Base-by-base conservation (phyloP, 768 basidiomycete genomes). In the Auricularia sp. region DNA sequence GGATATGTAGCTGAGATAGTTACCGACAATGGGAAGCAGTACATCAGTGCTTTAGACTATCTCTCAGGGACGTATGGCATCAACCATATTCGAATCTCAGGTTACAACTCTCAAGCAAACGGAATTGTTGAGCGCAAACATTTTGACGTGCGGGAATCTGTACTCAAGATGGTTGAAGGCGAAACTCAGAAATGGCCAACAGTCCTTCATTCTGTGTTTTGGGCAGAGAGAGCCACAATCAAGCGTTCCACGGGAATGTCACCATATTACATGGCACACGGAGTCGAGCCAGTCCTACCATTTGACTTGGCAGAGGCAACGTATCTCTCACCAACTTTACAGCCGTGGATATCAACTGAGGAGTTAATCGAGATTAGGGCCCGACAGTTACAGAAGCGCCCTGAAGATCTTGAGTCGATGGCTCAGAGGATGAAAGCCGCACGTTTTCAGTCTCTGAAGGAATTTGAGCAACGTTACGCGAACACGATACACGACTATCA, bases 61-160 rank as follows among this genome's bases (percentile, higher is more conserved):
- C 62, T 76, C 0, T 51, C 75, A 0, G 54, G 62, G 3, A 68
- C 70, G 8, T 76, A 75, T 61, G 64, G 69, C 3, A 68, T 75
- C 29, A 61, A 63, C 4, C 77, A 77, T 14, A 67, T 77, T 44
- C 35, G 65, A 0, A 75, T 78, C 11, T 75, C 72, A 1, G 67
- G 73, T 1, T 78, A 77, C 63, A 78, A 79, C 63, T 73, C 72
- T 1, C 69, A 71, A 62, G 77, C 71, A 3, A 77, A 77, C 62
- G 75, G 78, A 37, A 70, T 78, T 18, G 75, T 79, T 0, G 76
- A 79, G 70, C 63, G 71, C 14, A 69, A 73, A 13, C 77, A 78
- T 37, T 72, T 65, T 16, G 70, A 61, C 1, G 65, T 77, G 8
- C 45, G 77, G 11, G 75, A 78, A 65, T 73, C 73, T 0, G 45